A percentile compares a stretch with the other conserved stretches of the same genome.
These are phyloP conservation scores for Kwoniella shandongensis DNA, from an alignment of 768 basidiomycete species.

Conservation along the genomic window DNA sequence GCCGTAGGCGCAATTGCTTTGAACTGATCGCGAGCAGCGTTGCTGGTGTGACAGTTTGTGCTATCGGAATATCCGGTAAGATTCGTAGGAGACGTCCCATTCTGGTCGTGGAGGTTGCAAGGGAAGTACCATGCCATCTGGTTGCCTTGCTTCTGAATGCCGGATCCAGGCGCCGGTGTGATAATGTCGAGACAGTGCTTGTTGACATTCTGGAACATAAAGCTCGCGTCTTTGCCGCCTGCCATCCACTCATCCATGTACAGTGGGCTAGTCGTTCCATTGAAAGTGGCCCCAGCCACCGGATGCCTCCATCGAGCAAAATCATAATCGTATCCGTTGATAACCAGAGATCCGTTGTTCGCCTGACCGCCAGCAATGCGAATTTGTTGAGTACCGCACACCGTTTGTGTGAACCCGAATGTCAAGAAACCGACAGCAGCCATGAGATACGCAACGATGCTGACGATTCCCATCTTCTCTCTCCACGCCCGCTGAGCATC, in stretches of 20 bases:
- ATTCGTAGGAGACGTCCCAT: conserved; percentile 64
- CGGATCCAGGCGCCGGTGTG: conserved; percentile 67
- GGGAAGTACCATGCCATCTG: conserved; percentile 94
- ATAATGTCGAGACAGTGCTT: conserved; percentile 77
- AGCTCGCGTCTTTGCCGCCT: conserved; percentile 84
- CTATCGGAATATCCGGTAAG: conserved; percentile 65
- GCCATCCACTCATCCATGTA: conserved; percentile 72
- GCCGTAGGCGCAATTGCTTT: conserved; percentile 63
- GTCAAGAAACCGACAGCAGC: conserved; percentile 94
- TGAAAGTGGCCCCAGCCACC: conserved; percentile 64
- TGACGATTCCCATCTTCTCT: conserved; percentile 92
- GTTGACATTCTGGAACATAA: conserved; percentile 92
- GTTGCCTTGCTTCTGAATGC: conserved; percentile 64
- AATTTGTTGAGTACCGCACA: conserved; percentile 83
- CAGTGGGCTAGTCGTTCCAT: conserved; percentile 79
- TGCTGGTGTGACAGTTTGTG: conserved; percentile 71
- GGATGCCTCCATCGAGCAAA: conserved; percentile 86
- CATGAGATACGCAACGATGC: conserved; percentile 79
- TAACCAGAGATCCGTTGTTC: conserved; percentile 77
- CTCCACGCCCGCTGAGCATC: conserved; percentile 97
- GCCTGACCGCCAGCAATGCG: conserved; percentile 78
- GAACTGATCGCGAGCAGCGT: conserved; percentile 61
- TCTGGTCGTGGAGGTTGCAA: conserved; percentile 84
- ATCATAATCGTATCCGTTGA: conserved; percentile 92
- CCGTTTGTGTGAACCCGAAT: conserved; percentile 92